These are phyloP conservation scores for Halophytophthora batemanensis DNA, from an alignment of 352 stramenopile genomes.

Conservation along the genomic window DNA sequence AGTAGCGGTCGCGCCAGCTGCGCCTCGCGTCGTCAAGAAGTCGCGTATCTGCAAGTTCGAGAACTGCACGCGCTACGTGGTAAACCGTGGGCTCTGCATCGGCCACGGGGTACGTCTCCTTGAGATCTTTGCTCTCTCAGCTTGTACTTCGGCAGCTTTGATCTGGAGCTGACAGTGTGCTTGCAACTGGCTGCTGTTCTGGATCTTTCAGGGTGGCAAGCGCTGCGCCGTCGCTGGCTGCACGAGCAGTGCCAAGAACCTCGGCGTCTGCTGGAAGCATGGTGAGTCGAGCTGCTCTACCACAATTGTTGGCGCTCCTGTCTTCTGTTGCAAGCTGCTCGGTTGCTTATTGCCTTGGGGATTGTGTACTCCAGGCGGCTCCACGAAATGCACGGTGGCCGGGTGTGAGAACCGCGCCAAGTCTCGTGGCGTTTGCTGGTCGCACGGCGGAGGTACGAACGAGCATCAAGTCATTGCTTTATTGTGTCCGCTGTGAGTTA, in stretches of 20 bases:
- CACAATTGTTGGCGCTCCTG: no score
- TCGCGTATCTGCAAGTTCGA: conserved; percentile 78
- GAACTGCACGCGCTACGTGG: conserved; percentile 69
- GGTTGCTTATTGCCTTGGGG: conserved; percentile 23
- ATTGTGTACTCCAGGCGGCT: conserved; percentile 47
- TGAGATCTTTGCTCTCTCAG: conserved; percentile 21
- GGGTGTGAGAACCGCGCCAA: conserved; percentile 72
- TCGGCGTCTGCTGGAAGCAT: conserved; percentile 76
- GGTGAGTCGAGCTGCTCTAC: conserved; percentile 28
- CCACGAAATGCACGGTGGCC: conserved; percentile 62
- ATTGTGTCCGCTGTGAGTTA: neutral
- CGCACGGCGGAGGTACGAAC: conserved; percentile 57
- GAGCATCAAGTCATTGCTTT: conserved; percentile 5
- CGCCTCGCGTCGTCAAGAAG: conserved; percentile 35
- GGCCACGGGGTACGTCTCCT: conserved; percentile 48
- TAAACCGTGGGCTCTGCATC: conserved; percentile 75
- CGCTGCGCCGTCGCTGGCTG: conserved; percentile 57
- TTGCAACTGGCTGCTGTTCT: conserved; percentile 9
- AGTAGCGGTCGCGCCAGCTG: conserved; percentile 8
- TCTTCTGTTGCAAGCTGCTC: neutral
- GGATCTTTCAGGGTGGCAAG: conserved; percentile 60
- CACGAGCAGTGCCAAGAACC: conserved; percentile 74
- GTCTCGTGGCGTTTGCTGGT: conserved; percentile 77
- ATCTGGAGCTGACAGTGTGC: neutral
- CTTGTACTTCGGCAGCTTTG: no score